Evolutionary conservation across 1,284 basidiomycete species (phyloP), one percentile per base, ranked within the genome.

Genomic region (Cutaneotrichosporon curvatum): DNA sequence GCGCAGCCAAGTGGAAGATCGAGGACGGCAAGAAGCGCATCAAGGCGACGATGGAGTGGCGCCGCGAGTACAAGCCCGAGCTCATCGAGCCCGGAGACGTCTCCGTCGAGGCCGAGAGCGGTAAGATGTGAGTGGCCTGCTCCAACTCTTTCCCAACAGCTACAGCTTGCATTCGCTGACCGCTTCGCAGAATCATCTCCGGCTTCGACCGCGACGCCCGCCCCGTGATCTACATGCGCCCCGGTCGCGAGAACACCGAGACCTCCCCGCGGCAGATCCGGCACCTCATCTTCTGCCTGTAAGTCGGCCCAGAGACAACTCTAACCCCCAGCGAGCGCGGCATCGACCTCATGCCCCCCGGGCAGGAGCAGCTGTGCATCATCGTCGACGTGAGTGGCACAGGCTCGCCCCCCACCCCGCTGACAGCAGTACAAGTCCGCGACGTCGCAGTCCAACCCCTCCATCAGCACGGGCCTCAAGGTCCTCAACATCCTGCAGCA

Each of bases 401-500:
- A 86, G 62, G 88, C 88, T 74, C n/a, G n/a, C 25, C 25, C 25
- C 7, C 25, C 6, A 6, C 32, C 90, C 87, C 72, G 84, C 83
- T 52, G 85, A 83, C 34, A 83, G 15, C 47, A 44, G 38, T 89
- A 89, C 74, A 83, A 81, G 63, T 81, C 80, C 9, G 84, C 84
- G 0, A 87, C 85, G 1, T 75, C 88, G 4, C 78, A 81, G 43
- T 85, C 82, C 15, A 89, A 85, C 63, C 87, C 87, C 5, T 85
- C 85, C 7, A 80, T 88, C 58, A 81, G 81, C 14, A 78, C 84
- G 7, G 85, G 83, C 2, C 74, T 82, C 45, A 86, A 88, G 71
- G 84, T 86, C 2, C 76, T 91, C 19, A 75, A 79, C 51, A 90
- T 95, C 56, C 76, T 95, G 32, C 90, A 94, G 68, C 81, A 88